These are phyloP conservation scores for Fusarium sp. DNA, from an alignment of 2,329 filamentous ascomycete species.

Conservation along the genomic window DNA sequence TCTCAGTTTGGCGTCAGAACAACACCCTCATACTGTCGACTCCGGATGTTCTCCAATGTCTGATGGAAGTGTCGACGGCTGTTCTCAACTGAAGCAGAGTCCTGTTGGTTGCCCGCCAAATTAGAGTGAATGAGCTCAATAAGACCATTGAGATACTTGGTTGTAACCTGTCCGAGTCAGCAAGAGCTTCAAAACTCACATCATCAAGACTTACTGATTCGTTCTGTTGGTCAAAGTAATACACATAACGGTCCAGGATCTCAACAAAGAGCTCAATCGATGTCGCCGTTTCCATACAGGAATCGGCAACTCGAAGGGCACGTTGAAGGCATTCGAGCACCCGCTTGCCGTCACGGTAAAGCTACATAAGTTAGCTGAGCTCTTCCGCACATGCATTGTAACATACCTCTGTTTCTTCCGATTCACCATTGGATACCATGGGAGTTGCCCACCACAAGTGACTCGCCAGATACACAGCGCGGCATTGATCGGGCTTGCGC, in stretches of 20 bases:
- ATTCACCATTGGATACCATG: conserved; percentile 79
- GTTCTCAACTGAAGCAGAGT: conserved; percentile 85
- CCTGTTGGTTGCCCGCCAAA: conserved; percentile 84
- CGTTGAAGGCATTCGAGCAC: conserved; percentile 97
- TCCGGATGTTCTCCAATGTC: conserved; percentile 92
- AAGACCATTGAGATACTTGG: conserved; percentile 96
- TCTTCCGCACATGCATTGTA: conserved; percentile 49
- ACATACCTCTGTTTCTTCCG: conserved; percentile 80
- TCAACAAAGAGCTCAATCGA: conserved; percentile 98
- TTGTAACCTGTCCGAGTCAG: conserved; percentile 74
- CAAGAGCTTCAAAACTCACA: not conserved
- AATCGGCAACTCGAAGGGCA: conserved; percentile 94
- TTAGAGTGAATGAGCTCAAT: conserved; percentile 99
- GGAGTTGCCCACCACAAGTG: conserved; percentile 99
- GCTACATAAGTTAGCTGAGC: conserved; percentile 61
- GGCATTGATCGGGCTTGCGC: conserved; percentile 97
- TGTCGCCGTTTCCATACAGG: conserved; percentile 98
- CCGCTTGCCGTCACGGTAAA: conserved; percentile 97
- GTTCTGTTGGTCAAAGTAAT: conserved; percentile 99
- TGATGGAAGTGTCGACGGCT: conserved; percentile 95
- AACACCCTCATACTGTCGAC: conserved; percentile 92
- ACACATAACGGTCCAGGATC: conserved; percentile 97
- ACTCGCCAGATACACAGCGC: conserved; percentile 94
- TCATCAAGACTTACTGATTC: conserved; percentile 75
- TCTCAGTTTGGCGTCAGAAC: conserved; percentile 72